Percentiles rank a stretch among this genome's conserved stretches.
These are phyloP conservation scores for Daucus carota DNA, from an alignment of 129 eudicot genomes.

Conservation along the genomic window DNA sequence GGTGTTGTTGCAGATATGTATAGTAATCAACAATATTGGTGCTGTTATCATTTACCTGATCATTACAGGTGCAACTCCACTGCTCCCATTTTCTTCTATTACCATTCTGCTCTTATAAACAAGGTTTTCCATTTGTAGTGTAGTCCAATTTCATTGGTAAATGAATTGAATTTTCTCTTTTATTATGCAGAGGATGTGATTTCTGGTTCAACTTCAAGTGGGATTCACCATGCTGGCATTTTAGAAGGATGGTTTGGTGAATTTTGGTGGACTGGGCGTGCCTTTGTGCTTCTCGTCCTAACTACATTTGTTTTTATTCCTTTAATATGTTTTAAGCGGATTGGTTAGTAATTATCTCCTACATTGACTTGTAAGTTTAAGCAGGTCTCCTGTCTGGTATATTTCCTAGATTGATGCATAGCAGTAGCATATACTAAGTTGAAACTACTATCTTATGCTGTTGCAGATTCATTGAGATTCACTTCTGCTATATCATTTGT, in stretches of 20 bases:
- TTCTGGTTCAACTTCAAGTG: conserved; percentile 25
- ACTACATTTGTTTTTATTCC: conserved; percentile 25
- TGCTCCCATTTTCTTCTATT: background rate
- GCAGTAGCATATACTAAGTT: background rate
- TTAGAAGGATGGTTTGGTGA: conserved; percentile 31
- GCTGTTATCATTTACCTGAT: conserved; percentile 13
- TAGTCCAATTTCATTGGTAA: background rate
- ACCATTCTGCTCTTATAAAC: background rate
- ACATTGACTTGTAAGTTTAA: conserved; percentile 11
- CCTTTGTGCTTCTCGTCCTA: conserved; percentile 25
- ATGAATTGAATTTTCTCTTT: background rate
- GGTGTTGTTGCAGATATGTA: conserved; percentile 9
- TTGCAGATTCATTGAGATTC: conserved; percentile 15
- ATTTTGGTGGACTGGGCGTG: conserved; percentile 30
- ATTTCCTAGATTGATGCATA: background rate
- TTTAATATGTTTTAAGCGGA: conserved; percentile 25
- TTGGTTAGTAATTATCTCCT: conserved; percentile 21
- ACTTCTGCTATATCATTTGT: conserved; percentile 12
- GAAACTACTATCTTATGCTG: background rate
- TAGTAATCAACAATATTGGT: conserved; percentile 8
- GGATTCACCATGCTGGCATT: conserved; percentile 28
- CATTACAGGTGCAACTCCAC: conserved; percentile 3
- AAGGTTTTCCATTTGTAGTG: background rate
- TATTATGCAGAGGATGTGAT: conserved; percentile 27
- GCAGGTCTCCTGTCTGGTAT: background rate